These are phyloP conservation scores for Tulasnella sp. DNA, from an alignment of 768 basidiomycete genomes.

Conservation along the genomic window DNA sequence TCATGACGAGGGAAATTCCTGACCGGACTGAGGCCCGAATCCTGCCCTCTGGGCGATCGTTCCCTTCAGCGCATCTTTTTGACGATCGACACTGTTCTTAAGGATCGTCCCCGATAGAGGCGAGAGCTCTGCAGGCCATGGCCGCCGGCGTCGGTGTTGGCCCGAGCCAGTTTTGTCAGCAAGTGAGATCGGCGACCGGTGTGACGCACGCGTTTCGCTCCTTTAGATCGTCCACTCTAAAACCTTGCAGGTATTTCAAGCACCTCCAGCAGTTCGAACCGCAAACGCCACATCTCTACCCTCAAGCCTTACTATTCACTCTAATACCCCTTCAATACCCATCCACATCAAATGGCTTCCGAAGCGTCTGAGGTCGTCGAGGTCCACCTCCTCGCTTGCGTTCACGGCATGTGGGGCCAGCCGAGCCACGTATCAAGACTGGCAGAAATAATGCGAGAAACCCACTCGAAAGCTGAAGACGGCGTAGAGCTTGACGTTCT, in stretches of 20 bases:
- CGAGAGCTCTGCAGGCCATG: background rate
- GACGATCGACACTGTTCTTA: background rate
- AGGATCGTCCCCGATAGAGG: background rate
- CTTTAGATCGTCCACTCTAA: background rate
- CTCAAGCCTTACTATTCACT: background rate
- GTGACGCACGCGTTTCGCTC: background rate
- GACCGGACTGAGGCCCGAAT: background rate
- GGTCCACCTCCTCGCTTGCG: conserved; percentile 15
- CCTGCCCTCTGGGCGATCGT: background rate
- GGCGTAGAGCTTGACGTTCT: conserved; percentile 41
- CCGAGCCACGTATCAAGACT: conserved; percentile 52
- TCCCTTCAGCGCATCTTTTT: background rate
- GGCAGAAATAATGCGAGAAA: conserved; percentile 41
- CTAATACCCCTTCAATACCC: background rate
- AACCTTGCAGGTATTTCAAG: background rate
- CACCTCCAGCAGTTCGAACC: background rate
- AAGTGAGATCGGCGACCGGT: background rate
- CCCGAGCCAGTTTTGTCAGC: background rate
- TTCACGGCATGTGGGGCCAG: conserved; percentile 67
- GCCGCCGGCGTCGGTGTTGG: background rate
- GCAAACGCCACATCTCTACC: background rate
- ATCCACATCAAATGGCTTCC: background rate
- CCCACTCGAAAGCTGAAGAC: conserved; percentile 21
- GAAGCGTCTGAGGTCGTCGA: background rate
- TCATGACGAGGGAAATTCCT: background rate